Conservation (phyloP, 108 stramenopile genomes). For the Epithemia pelagica region DNA sequence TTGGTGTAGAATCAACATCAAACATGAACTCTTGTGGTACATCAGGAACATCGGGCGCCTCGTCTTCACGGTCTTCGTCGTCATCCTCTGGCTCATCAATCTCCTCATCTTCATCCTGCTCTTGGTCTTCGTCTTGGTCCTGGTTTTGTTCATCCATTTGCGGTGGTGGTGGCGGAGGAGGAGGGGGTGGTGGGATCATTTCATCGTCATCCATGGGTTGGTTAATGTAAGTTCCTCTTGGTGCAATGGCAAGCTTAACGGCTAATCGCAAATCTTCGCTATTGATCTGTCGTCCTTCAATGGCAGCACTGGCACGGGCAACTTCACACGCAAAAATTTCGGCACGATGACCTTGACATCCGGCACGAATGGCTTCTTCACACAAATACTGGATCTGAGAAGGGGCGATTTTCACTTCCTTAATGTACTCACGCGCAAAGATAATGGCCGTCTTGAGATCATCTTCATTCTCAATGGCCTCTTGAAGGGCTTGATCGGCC, state of each 20-base stretch:
- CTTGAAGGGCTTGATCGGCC: conserved; percentile 52
- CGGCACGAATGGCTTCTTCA: conserved; percentile 92
- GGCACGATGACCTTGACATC: conserved; percentile 94
- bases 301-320: conserved; percentile 84
- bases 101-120: conserved; percentile 81
- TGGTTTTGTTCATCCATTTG: conserved; percentile 76
- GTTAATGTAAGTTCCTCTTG: conserved; percentile 89
- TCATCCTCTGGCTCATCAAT: conserved; percentile 65
- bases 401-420: conserved; percentile 65
- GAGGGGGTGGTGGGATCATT: conserved; percentile 84
- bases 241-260: conserved; percentile 94
- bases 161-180: conserved; percentile 87
- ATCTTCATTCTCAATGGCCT: conserved; percentile 83
- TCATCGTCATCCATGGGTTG: conserved; percentile 77
- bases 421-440: conserved; percentile 89
- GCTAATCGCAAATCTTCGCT: conserved; percentile 82
- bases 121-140: conserved; percentile 72
- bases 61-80: conserved; percentile 55
- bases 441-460: conserved; percentile 90
- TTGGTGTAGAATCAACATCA: conserved; percentile 89
- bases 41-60: conserved; percentile 78
- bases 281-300: conserved; percentile 86
- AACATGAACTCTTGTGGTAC: conserved; percentile 98
- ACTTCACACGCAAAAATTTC: conserved; percentile 94
- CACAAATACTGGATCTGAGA: conserved; percentile 94